Conservation (phyloP, 495 filamentous ascomycete species). For the Penicillium paradoxum region DNA sequence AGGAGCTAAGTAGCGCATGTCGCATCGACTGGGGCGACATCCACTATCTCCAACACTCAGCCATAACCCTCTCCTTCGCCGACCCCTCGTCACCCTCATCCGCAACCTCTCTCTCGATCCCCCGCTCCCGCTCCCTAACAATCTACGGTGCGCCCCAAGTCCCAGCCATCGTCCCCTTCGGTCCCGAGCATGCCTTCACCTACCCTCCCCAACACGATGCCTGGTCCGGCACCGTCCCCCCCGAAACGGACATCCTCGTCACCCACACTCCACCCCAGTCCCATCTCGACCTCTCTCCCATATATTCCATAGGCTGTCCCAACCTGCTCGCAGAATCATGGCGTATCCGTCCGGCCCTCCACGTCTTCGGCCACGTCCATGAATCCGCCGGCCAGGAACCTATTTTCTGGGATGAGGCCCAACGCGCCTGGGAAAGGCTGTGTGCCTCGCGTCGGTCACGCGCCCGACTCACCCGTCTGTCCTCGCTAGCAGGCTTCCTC, state of each 20-base stretch:
- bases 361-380: slow-evolving; percentile 91
- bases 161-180: slow-evolving; percentile 49
- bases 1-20: slow-evolving; percentile 29
- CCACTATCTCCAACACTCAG: slow-evolving; percentile 61
- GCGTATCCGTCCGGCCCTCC: slow-evolving; percentile 70
- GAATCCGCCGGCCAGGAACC: slow-evolving; percentile 56
- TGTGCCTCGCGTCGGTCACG: slow-evolving; percentile 33
- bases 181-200: slow-evolving; percentile 62
- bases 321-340: slow-evolving; percentile 71
- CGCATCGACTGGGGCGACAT: slow-evolving; percentile 54
- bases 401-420: slow-evolving; percentile 74
- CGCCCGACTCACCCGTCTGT: slow-evolving; percentile 20
- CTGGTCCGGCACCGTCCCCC: slow-evolving; percentile 64
- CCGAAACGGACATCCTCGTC: slow-evolving; percentile 73
- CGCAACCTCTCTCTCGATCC: slow-evolving; percentile 10
- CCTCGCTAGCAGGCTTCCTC: slow-evolving; percentile 38
- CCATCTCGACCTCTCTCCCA: slow-evolving; percentile 65
- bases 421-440: slow-evolving; percentile 64
- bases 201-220: slow-evolving; percentile 56
- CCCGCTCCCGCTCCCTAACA: slow-evolving; percentile 38
- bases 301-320: slow-evolving; percentile 64
- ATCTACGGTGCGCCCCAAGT: slow-evolving; percentile 64
- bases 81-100: slow-evolving; percentile 12
- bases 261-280: slow-evolving; percentile 70
- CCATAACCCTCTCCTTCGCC: slow-evolving; percentile 46